Evolutionary conservation across 2,329 filamentous ascomycete species (phyloP).

Genomic region (Colletotrichum simmondsii): DNA sequence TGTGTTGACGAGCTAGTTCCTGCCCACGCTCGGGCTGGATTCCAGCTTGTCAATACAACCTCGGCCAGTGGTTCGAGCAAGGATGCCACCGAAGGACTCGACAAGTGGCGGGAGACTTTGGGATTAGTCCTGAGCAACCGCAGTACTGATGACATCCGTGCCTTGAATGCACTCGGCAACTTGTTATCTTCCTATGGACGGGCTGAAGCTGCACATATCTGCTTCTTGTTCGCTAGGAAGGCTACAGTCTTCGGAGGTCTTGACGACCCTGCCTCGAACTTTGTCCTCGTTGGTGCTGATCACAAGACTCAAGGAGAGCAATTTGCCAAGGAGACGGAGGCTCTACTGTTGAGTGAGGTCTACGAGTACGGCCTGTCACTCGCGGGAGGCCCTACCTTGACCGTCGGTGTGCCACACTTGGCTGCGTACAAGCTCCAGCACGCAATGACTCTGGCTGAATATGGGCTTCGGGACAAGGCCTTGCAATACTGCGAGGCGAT

Average conservation of each 20-base stretch:
- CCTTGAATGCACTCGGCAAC: conserved; percentile 82
- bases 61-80: conserved; percentile 69
- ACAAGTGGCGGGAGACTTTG: conserved; percentile 94
- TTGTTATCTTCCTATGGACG: conserved; percentile 87
- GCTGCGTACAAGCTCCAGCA: conserved; percentile 93
- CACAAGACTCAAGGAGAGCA: conserved; percentile 77
- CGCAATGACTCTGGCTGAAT: conserved; percentile 84
- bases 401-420: conserved; percentile 79
- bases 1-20: conserved; percentile 96
- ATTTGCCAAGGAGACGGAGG: conserved; percentile 83
- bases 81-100: conserved; percentile 84
- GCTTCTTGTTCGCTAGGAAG: conserved; percentile 86
- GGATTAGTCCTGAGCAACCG: conserved; percentile 89
- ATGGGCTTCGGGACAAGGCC: conserved; percentile 84
- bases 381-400: conserved; percentile 60
- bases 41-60: conserved; percentile 88
- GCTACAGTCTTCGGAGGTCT: conserved; percentile 80
- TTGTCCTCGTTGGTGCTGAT: conserved; percentile 88
- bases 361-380: conserved; percentile 92
- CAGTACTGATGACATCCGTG: conserved; percentile 80
- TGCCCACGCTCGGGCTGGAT: conserved; percentile 88
- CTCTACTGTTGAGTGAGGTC: conserved; percentile 93
- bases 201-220: conserved; percentile 91
- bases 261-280: conserved; percentile 81
- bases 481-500: conserved; percentile 93